A percentile compares a stretch with the other conserved stretches of the same genome.
Conservation (phyloP, 352 stramenopile genomes). For the Globisporangium paddicum region DNA sequence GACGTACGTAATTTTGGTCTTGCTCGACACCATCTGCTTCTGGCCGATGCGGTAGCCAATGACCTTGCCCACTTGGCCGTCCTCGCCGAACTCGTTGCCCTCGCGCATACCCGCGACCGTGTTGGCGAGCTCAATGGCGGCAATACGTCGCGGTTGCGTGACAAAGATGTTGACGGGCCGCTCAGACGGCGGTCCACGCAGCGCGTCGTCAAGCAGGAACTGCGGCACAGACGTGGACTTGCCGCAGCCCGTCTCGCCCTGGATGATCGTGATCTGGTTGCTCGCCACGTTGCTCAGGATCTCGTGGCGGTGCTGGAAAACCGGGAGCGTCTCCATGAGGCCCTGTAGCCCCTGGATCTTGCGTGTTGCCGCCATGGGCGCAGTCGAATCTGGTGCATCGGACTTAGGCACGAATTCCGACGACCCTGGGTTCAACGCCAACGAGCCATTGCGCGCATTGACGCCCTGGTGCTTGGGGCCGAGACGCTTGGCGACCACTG, state of each 20-base stretch:
- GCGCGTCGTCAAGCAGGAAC: slow-evolving; percentile 85
- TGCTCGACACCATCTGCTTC: slow-evolving; percentile 85
- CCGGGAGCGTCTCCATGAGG: slow-evolving; percentile 77
- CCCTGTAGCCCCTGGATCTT: slow-evolving; percentile 15
- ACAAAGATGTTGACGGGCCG: slow-evolving; percentile 92
- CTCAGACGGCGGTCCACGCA: slow-evolving; percentile 16
- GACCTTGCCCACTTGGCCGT: slow-evolving; percentile 53
- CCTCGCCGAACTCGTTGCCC: slow-evolving; percentile 60
- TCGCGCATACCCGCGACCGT: slow-evolving; percentile 93
- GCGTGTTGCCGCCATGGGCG: neutral
- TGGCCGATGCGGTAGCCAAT: slow-evolving; percentile 88
- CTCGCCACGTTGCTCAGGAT: slow-evolving; percentile 78
- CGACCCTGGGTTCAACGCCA: neutral
- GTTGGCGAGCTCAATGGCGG: slow-evolving; percentile 78
- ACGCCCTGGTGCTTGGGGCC: slow-evolving; percentile 14
- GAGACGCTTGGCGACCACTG: slow-evolving; percentile 33
- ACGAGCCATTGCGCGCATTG: slow-evolving; percentile 11
- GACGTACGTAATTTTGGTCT: slow-evolving; percentile 94
- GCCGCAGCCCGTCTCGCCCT: slow-evolving; percentile 94
- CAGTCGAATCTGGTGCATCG: neutral
- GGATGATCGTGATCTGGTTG: slow-evolving; percentile 91
- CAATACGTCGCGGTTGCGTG: slow-evolving; percentile 94
- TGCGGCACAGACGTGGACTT: slow-evolving; percentile 95
- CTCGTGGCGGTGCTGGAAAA: slow-evolving; percentile 83
- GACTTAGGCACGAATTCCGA: neutral